Base-by-base conservation (phyloP, 345 rosid genomes). In the Ceriops zippeliana region DNA sequence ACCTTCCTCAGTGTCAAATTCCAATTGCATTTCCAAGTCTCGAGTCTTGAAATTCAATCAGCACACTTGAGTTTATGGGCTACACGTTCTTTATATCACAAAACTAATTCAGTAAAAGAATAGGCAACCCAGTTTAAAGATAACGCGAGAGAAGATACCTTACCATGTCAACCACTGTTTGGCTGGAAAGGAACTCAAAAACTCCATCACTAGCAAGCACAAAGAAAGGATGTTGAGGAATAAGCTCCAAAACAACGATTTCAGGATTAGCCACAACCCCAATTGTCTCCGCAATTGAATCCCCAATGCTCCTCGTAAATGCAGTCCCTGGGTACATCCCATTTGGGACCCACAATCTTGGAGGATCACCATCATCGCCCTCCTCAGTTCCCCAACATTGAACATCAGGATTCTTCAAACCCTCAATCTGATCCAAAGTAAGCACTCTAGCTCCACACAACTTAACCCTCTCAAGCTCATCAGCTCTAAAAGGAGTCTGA, bases 271-370 rank as follows among this genome's bases (percentile, higher is more conserved):
- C 93, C 63, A 88, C 96, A 71, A 95, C 99, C 6, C 99, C 99
- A 76, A 91, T 89, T 15, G 93, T 78, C 83, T 95, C 96, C 0
- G 99, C 99, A 72, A 87, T 84, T 7, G 97, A 89, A 70, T 95
- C 99, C 13, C 99, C 97, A 53, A 95, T 76, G 71, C 99, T 95
- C 79, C 99, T 89, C 0, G 97, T 95, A 79, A 95, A 95, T 56
- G 99, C 99, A 8, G 99, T 91, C 37, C 99, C 99, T 1, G 99
- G 99, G 71, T 88, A 95, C 99, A 95, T 95, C 62, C 96, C 99
- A 83, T 87, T 84, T 5, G 87, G 88, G 27, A 89, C 83, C 99
- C 99, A 95, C 75, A 95, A 85, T 73, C 99, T 87, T 0, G 99
- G 99, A 60, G 99, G 99, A 67, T 95, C 99, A 19, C 99, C 99